A percentile compares a stretch with the other conserved stretches of the same genome.
Conservation (phyloP, 1,284 basidiomycete genomes). For the Volvariella volvacea region DNA sequence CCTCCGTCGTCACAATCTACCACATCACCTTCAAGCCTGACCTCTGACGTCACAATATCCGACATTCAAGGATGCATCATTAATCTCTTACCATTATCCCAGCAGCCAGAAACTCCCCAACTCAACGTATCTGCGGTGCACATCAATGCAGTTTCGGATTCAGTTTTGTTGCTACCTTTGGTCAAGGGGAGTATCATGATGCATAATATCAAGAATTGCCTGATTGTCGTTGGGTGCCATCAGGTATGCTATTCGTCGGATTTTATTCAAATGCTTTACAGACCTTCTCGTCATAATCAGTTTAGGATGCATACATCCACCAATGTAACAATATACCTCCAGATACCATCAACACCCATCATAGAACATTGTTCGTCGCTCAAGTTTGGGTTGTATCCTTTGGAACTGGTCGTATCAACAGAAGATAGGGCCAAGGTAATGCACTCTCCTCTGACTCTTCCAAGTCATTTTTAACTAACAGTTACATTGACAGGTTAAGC, state of each 20-base stretch:
- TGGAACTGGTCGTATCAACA: conserved; percentile 11
- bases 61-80: conserved; percentile 61
- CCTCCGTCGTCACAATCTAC: no score
- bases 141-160: conserved; percentile 43
- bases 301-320: conserved; percentile 75
- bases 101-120: no score
- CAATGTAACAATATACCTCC: conserved; percentile 53
- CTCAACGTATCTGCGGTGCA: conserved; percentile 55
- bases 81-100: conserved; percentile 39
- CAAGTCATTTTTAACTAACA: no score
- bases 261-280: neutral
- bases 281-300: conserved; percentile 27
- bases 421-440: conserved; percentile 9
- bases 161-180: conserved; percentile 54
- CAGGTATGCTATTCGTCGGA: conserved; percentile 43
- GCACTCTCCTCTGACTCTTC: conserved; percentile 7
- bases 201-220: conserved; percentile 50
- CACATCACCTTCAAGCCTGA: no score
- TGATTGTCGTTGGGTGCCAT: conserved; percentile 66
- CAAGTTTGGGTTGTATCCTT: conserved; percentile 55
- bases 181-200: conserved; percentile 67
- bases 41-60: conserved; percentile 45
- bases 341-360: conserved; percentile 62
- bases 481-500: conserved; percentile 19
- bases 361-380: conserved; percentile 66